These are phyloP conservation scores for Quercus alba DNA, from an alignment of 306 rosid genomes.

Conservation along the genomic window DNA sequence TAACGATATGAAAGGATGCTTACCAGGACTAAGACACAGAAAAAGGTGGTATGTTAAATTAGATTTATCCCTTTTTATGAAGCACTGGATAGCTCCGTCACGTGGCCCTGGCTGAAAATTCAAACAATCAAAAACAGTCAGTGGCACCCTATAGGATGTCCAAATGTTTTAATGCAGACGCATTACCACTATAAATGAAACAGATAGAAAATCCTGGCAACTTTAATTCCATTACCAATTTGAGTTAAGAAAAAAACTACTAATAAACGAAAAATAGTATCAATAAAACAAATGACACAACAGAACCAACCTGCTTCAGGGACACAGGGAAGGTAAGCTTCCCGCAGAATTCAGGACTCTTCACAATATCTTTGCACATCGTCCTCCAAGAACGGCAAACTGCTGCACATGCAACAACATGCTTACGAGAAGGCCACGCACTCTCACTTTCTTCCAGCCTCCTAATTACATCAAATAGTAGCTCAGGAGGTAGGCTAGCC, in stretches of 20 bases:
- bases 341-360: slow-evolving; percentile 71
- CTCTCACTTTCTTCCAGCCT: slow-evolving; percentile 87
- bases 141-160: neutral
- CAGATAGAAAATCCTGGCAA: neutral
- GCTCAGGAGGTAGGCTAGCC: slow-evolving; percentile 84
- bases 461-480: slow-evolving; percentile 69
- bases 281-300: neutral
- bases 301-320: slow-evolving; percentile 64
- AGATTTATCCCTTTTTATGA: slow-evolving; percentile 85
- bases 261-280: neutral
- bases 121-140: neutral
- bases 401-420: slow-evolving; percentile 84
- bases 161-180: neutral
- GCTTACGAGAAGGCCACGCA: slow-evolving; percentile 74
- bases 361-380: slow-evolving; percentile 85
- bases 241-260: neutral
- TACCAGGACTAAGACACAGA: slow-evolving; percentile 85
- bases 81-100: slow-evolving; percentile 73
- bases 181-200: slow-evolving; percentile 8
- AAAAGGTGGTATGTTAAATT: slow-evolving; percentile 71
- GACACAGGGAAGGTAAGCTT: slow-evolving; percentile 88
- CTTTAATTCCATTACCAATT: neutral
- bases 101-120: slow-evolving; percentile 78
- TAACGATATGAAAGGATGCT: neutral
- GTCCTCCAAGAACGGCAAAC: slow-evolving; percentile 89